These are phyloP conservation scores for Pseudogymnoascus sp. DNA, from an alignment of 2,329 filamentous ascomycete genomes.

Conservation along the genomic window DNA sequence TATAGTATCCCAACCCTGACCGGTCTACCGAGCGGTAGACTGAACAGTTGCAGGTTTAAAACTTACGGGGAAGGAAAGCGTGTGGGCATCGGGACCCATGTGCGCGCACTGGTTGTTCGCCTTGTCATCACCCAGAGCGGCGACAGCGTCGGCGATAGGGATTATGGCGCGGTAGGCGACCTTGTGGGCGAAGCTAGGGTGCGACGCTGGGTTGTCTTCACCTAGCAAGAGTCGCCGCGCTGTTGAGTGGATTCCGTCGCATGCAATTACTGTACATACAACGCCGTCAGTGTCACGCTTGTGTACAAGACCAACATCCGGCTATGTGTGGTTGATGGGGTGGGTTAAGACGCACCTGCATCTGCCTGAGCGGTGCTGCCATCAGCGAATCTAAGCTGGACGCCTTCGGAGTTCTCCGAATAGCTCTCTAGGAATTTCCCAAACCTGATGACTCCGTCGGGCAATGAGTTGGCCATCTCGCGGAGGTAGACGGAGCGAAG, in stretches of 20 bases:
- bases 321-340: neutral
- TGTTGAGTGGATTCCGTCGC: slow-evolving; percentile 53
- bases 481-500: neutral
- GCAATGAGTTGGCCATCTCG: too few species aligned
- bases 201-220: slow-evolving; percentile 34
- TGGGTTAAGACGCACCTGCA: neutral
- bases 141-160: slow-evolving; percentile 43
- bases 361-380: too few species aligned
- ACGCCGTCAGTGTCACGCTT: neutral
- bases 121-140: slow-evolving; percentile 38
- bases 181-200: slow-evolving; percentile 45
- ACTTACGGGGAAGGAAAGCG: neutral
- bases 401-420: too few species aligned
- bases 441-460: too few species aligned
- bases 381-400: too few species aligned
- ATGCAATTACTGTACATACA: slow-evolving; percentile 37
- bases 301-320: neutral
- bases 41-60: too few species aligned
- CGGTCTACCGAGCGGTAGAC: too few species aligned
- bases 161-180: slow-evolving; percentile 52
- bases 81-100: neutral
- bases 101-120: slow-evolving; percentile 34
- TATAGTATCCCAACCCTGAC: too few species aligned
- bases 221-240: slow-evolving; percentile 44
- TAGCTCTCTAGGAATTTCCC: too few species aligned